Evolutionary conservation across 176 grass and related monocot genomes (phyloP).

Genomic region (Olyra latifolia): DNA sequence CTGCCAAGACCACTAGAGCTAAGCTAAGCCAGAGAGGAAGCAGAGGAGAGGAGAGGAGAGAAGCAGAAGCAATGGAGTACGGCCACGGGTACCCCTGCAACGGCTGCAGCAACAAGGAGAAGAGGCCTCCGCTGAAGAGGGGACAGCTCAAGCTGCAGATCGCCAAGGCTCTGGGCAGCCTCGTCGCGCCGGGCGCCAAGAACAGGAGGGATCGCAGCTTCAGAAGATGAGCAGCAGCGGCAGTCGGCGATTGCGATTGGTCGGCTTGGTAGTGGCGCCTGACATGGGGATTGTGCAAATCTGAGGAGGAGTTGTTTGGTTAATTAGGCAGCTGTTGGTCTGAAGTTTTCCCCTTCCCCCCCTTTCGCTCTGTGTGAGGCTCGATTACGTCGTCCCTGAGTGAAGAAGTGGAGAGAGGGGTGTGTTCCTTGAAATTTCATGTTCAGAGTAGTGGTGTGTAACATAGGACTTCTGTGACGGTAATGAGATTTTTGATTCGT

Average conservation of each 20-base stretch:
- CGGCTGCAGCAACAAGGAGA: conserved; percentile 27
- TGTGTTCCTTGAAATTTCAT: no score
- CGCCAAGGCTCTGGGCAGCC: conserved; percentile 22
- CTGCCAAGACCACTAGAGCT: not conserved
- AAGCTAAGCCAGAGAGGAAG: not conserved
- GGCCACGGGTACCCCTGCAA: conserved; percentile 26
- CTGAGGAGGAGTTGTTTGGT: not conserved
- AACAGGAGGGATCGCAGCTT: conserved; percentile 26
- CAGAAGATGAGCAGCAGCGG: conserved; percentile 20
- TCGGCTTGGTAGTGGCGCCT: not conserved
- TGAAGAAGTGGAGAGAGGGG: not conserved
- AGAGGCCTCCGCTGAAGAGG: conserved; percentile 52
- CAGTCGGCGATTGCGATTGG: not conserved
- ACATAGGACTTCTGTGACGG: no score
- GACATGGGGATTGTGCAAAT: not conserved
- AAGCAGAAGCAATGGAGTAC: conserved; percentile 40
- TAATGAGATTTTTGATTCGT: no score
- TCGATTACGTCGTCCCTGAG: not conserved
- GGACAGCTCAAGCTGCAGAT: conserved; percentile 61
- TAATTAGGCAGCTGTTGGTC: not conserved
- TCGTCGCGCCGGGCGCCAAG: conserved; percentile 30
- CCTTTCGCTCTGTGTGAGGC: not conserved
- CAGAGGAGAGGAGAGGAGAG: not conserved
- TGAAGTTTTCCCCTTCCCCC: not conserved
- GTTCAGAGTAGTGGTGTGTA: no score